A percentile compares a stretch with the other conserved stretches of the same genome.
phyloP scores from a whole-genome alignment of 257 asterid species.

The Craterostigma plantagineum region DNA sequence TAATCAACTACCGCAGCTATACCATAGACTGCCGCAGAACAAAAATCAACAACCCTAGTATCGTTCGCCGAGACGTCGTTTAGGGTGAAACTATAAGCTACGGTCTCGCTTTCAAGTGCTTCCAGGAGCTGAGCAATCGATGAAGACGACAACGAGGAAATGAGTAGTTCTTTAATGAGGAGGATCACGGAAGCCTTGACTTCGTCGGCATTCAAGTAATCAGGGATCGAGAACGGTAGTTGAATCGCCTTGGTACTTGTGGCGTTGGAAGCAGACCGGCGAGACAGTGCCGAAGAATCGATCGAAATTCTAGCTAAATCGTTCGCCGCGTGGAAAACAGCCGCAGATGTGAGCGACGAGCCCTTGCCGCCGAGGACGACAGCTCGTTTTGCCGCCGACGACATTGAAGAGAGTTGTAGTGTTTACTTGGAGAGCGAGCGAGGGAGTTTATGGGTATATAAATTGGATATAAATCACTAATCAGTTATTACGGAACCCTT shows the following conservation, averaged over 20 bases:
- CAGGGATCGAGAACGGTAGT: conserved; percentile 25
- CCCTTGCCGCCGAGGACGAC: conserved; percentile 63
- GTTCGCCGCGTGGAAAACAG: conserved; percentile 36
- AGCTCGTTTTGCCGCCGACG: conserved; percentile 24
- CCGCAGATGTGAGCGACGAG: conserved; percentile 25
- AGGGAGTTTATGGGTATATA: too few relatives aligned
- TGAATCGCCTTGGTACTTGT: conserved; percentile 10
- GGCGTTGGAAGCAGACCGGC: conserved; percentile 18
- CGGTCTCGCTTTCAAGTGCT: conserved; percentile 13
- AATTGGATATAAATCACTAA: too few relatives aligned
- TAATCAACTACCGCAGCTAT: conserved; percentile 55
- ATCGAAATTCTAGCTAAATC: conserved; percentile 24
- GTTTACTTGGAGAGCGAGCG: too few relatives aligned
- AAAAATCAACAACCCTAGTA: conserved; percentile 17
- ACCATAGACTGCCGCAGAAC: conserved; percentile 38
- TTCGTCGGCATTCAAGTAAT: conserved; percentile 26
- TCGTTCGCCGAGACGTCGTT: conserved; percentile 16
- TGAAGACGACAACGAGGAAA: conserved; percentile 21
- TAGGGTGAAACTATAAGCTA: conserved; percentile 10
- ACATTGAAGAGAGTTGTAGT: conserved; percentile 1
- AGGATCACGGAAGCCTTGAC: conserved; percentile 45
- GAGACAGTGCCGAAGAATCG: conserved; percentile 41
- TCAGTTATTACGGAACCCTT: too few relatives aligned
- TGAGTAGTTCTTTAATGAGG: conserved; percentile 37
- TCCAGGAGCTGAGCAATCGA: conserved; percentile 22